Evolutionary conservation across 768 basidiomycete species (phyloP), one percentile per base, ranked within the genome.

Genomic region (Hebeloma cylindrosporum): DNA sequence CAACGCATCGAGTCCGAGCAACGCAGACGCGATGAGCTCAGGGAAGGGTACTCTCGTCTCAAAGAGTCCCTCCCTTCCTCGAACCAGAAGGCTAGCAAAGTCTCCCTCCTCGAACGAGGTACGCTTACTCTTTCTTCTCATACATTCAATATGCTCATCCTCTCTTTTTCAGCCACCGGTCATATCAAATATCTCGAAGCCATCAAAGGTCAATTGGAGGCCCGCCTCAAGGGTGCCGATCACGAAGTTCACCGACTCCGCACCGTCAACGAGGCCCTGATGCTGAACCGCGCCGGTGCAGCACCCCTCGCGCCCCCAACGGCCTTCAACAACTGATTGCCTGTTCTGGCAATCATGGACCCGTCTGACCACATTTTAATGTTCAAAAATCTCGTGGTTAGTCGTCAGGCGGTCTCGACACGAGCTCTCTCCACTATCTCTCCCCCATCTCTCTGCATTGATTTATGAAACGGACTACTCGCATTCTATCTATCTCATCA

Each of bases 1-100:
- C 89, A 92, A 72, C 88, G 90, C 68, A 93, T 93, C 72, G 90
- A 93, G 75, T 91, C 89, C 18, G 90, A 93, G 73, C 88, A 94
- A 74, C 76, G 91, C 54, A 79, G 93, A 55, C 82, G 93, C 28
- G 91, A 94, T 58, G 93, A 95, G 69, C 87, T 95, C 62, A 77
- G 93, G 44, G 92, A 95, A 45, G 92, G 90, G 48, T 95, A 94
- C 69, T 80, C 84, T 57, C 80, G 86, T 47, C 83, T 95, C 71
- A 92, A 91, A 79, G 87, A 91, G 58, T 85, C 84, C 44, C 83
- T 95, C 56, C 93, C 93, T 21, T 75, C 84, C 48, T 88, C 85
- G 35, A 93, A 91, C 73, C 90, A 93, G 77, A 90, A 93, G 75
- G 83, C 88, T 7, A 90, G 86, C 78, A 95, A 95, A 71, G 88